Evolutionary conservation across 75 land plant genomes (phyloP), one percentile per base, ranked within the genome.

Genomic region (Pinus taeda): DNA sequence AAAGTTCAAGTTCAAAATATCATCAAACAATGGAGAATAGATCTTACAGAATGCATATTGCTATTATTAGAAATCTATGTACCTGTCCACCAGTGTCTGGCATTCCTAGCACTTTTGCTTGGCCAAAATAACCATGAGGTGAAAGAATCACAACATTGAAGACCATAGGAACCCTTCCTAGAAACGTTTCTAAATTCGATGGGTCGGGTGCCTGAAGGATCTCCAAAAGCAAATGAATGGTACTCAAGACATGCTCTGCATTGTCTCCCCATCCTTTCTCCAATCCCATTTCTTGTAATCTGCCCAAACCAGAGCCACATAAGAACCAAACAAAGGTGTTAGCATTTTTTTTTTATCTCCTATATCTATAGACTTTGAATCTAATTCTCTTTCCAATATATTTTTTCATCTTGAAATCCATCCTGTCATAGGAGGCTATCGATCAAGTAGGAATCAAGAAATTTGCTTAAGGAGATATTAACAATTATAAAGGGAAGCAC

Each of bases 51-150:
- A 49, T 49, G 12, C 55, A 49, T 49, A 9, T 9, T 49, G 55
- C 55, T 45, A 45, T 45, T 45, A 45, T 45, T 6, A 8, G 7
- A 45, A 45, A 45, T 8, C 53, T 45, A 6, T 45, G 15, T 76
- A 89, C 93, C 92, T 91, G 93, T 26, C 93, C 93, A 56, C 93
- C 93, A 80, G 93, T 91, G 59, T 91, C 93, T 17, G 93, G 93
- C 76, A 91, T 75, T 9, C 93, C 93, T 24, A 91, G 61, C 57
- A 91, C 93, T 76, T 83, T 85, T 21, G 85, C 92, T 76, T 91
- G 93, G 18, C 92, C 93, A 77, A 91, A 91, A 78, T 91, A 91
- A 12, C 93, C 93, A 81, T 91, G 93, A 6, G 93, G 93, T 60
- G 93, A 87, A 57, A 91, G 67, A 24, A 91, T 90, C 55, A 87